Evolutionary conservation across 805 yeast genomes (phyloP).

Genomic region (Metschnikowia koreensis): DNA sequence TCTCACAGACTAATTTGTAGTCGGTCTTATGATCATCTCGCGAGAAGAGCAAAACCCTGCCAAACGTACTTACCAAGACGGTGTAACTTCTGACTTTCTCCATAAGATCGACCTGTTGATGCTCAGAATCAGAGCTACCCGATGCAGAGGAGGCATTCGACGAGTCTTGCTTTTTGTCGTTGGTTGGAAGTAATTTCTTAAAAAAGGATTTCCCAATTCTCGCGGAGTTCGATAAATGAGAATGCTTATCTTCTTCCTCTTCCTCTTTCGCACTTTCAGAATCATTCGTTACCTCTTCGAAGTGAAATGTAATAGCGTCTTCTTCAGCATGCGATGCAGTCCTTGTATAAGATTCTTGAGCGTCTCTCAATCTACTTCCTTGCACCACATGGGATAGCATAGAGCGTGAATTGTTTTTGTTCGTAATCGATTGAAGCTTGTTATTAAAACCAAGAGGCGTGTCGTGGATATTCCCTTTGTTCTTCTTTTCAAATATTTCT

Average conservation of each 20-base stretch:
- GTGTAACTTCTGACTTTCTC: slow-evolving; percentile 49
- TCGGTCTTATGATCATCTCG: slow-evolving; percentile 37
- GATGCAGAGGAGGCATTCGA: slow-evolving; percentile 2
- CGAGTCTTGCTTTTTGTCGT: slow-evolving; percentile 15
- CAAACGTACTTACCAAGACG: slow-evolving; percentile 58
- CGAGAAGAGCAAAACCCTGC: slow-evolving; percentile 57
- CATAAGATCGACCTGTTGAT: slow-evolving; percentile 13
- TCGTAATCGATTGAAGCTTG: slow-evolving; percentile 21
- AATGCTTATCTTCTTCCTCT: slow-evolving; percentile 10
- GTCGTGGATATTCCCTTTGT: slow-evolving; percentile 56
- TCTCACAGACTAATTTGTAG: slow-evolving; percentile 51
- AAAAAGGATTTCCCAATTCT: slow-evolving; percentile 20
- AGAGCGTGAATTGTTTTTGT: slow-evolving; percentile 20
- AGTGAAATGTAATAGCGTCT: slow-evolving; percentile 15
- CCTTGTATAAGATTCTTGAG: slow-evolving; percentile 3
- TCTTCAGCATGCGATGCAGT: slow-evolving; percentile 8
- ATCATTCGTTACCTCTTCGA: slow-evolving; percentile 1
- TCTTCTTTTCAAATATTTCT: slow-evolving; percentile 53
- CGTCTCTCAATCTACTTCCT: slow-evolving; percentile 23
- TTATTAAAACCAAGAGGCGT: slow-evolving; percentile 49
- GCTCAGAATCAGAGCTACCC: slow-evolving; percentile 1
- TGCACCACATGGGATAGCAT: slow-evolving; percentile 41
- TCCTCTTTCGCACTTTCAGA: slow-evolving; percentile 7
- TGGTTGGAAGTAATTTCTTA: slow-evolving; percentile 23
- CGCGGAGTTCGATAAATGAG: slow-evolving; percentile 9